These are phyloP conservation scores for Scleroderma citrinum DNA, from an alignment of 768 basidiomycete genomes.

Conservation along the genomic window DNA sequence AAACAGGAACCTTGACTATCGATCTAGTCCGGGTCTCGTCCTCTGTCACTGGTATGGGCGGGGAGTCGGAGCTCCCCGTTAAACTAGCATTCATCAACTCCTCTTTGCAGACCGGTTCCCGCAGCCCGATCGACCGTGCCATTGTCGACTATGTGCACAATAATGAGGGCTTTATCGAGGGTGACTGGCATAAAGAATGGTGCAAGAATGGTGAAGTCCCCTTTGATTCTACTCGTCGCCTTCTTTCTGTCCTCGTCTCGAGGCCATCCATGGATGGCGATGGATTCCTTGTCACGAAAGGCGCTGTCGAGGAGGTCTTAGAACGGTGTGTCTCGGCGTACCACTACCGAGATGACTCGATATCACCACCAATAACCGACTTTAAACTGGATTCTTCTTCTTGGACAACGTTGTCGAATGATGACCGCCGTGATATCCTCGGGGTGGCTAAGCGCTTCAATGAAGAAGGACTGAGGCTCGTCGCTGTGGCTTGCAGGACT, in stretches of 20 bases:
- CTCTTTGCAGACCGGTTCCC: conserved; percentile 28
- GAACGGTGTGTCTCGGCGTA: conserved; percentile 22
- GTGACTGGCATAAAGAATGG: conserved; percentile 17
- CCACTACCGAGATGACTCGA: conserved; percentile 10
- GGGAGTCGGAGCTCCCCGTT: conserved; percentile 18
- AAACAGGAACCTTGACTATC: conserved; percentile 55
- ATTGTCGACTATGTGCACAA: conserved; percentile 23
- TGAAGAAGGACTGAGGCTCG: conserved; percentile 27
- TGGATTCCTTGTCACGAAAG: conserved; percentile 24
- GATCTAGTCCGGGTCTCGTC: conserved; percentile 33
- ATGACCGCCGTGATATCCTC: conserved; percentile 18
- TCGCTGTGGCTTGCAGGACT: conserved; percentile 24
- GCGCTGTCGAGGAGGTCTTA: conserved; percentile 29
- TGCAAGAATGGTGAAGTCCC: conserved; percentile 30
- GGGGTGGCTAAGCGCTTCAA: conserved; percentile 22
- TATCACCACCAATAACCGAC: neutral
- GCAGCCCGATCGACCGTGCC: conserved; percentile 31
- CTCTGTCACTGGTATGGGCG: conserved; percentile 19
- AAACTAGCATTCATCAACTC: conserved; percentile 30
- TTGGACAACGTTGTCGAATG: conserved; percentile 12
- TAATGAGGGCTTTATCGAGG: conserved; percentile 7
- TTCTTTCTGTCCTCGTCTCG: conserved; percentile 32
- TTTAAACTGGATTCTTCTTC: conserved; percentile 16
- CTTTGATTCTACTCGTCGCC: conserved; percentile 31
- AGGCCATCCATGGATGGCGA: conserved; percentile 8